A percentile compares a stretch with the other conserved stretches of the same genome.
Conservation (phyloP, 1,284 basidiomycete genomes). For the Peniophora sp. region DNA sequence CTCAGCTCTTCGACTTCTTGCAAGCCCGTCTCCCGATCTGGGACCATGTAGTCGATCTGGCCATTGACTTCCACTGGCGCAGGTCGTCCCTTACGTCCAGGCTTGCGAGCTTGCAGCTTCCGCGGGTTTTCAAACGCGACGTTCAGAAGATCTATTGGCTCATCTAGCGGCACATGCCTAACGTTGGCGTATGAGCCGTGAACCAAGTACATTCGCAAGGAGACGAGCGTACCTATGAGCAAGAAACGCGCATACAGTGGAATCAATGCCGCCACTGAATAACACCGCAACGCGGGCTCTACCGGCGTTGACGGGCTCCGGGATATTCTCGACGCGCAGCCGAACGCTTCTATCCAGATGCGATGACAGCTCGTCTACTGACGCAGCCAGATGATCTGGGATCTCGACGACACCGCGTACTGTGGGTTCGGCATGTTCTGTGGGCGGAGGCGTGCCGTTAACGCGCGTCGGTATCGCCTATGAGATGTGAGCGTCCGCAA, state of each 20-base stretch:
- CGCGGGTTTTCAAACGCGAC: slow-evolving; percentile 95
- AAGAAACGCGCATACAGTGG: slow-evolving; percentile 74
- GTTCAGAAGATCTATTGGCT: slow-evolving; percentile 91
- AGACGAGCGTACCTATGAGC: slow-evolving; percentile 52
- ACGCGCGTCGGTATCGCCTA: slow-evolving; percentile 41
- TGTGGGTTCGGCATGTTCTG: slow-evolving; percentile 23
- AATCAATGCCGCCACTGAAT: slow-evolving; percentile 97
- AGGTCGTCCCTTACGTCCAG: slow-evolving; percentile 25
- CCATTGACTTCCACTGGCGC: slow-evolving; percentile 14
- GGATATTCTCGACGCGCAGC: slow-evolving; percentile 53
- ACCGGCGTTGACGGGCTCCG: slow-evolving; percentile 24
- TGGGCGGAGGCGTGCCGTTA: slow-evolving; percentile 33
- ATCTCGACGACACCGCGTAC: slow-evolving; percentile 32
- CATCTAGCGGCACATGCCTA: slow-evolving; percentile 62
- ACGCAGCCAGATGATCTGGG: slow-evolving; percentile 33
- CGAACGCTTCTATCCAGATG: slow-evolving; percentile 54
- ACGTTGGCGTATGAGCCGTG: background rate
- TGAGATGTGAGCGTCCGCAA: background rate
- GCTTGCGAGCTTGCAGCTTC: slow-evolving; percentile 42
- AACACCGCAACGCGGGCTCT: slow-evolving; percentile 65
- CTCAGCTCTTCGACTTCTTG: slow-evolving; percentile 73
- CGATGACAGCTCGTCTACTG: slow-evolving; percentile 44
- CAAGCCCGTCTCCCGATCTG: slow-evolving; percentile 81
- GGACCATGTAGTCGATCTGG: slow-evolving; percentile 51
- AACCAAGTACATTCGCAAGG: background rate